These are phyloP conservation scores for Populus euphratica DNA, from an alignment of 345 rosid species.

Conservation along the genomic window DNA sequence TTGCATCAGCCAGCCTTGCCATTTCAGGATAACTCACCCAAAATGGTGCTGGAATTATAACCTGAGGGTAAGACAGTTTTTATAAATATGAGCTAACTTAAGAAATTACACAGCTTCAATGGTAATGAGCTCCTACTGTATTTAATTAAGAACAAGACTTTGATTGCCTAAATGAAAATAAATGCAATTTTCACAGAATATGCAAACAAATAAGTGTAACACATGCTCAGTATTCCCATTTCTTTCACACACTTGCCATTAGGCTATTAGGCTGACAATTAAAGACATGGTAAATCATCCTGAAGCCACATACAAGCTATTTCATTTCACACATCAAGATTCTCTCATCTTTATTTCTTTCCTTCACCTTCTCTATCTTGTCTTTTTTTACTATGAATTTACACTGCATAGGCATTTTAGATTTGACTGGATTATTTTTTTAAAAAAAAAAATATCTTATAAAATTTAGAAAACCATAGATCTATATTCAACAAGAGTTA, in stretches of 20 bases:
- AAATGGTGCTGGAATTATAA: constrained; percentile 90
- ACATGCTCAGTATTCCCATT: not conserved
- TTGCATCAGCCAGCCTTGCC: constrained; percentile 90
- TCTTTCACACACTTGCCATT: not conserved
- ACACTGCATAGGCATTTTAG: not conserved
- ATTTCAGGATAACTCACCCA: constrained; percentile 99
- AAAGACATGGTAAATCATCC: not conserved
- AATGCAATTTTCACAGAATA: not conserved
- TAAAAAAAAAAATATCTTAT: too few relatives aligned
- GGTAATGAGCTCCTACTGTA: not conserved
- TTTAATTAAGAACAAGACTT: not conserved
- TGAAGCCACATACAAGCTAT: not conserved
- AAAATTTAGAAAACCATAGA: not conserved
- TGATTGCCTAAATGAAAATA: not conserved
- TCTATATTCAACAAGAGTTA: not conserved
- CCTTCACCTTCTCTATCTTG: not conserved
- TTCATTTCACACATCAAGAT: not conserved
- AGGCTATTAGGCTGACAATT: not conserved
- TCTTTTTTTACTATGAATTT: not conserved
- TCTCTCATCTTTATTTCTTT: not conserved
- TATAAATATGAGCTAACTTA: constrained; percentile 1
- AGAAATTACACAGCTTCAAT: not conserved
- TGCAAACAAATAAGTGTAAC: not conserved
- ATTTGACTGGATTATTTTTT: not conserved
- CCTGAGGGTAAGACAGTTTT: constrained; percentile 37